A percentile compares a stretch with the other conserved stretches of the same genome.
Conservation (phyloP, 1,284 basidiomycete species). For the Melampsora occidentalis region DNA sequence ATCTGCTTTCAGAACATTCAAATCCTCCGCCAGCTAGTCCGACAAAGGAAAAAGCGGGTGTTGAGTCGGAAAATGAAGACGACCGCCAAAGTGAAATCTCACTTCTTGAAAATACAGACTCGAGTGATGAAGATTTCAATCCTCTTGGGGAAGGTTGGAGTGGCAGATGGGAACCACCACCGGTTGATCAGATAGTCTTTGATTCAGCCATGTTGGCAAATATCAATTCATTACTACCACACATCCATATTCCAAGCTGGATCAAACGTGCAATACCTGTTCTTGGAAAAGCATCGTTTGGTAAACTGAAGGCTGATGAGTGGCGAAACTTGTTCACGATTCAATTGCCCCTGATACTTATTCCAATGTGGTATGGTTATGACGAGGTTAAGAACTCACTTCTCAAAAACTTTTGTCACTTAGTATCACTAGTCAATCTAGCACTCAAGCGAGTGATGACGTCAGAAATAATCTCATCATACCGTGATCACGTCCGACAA, state of each 20-base stretch:
- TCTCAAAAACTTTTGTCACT: conserved; percentile 20
- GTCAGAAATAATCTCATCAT: background rate
- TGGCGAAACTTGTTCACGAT: too few species aligned
- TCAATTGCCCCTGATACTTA: too few species aligned
- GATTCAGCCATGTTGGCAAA: background rate
- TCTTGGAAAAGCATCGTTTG: conserved; percentile 23
- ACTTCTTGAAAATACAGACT: too few species aligned
- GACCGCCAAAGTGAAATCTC: background rate
- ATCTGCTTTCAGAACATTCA: background rate
- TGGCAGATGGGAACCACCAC: conserved; percentile 3
- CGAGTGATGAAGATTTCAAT: background rate
- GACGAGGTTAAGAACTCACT: background rate
- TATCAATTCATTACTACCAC: conserved; percentile 9
- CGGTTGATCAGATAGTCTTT: background rate
- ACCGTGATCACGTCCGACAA: background rate
- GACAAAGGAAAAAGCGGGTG: background rate
- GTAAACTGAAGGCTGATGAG: conserved; percentile 19
- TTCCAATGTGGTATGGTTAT: background rate
- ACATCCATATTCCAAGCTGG: conserved; percentile 20
- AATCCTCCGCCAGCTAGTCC: background rate
- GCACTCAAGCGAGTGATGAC: conserved; percentile 8
- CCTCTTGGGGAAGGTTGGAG: conserved; percentile 17
- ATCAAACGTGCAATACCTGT: conserved; percentile 27
- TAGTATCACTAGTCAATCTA: background rate
- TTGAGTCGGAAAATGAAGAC: background rate